Evolutionary conservation across 176 grass and related monocot genomes (phyloP).

Genomic region (Dactylis glomerata): DNA sequence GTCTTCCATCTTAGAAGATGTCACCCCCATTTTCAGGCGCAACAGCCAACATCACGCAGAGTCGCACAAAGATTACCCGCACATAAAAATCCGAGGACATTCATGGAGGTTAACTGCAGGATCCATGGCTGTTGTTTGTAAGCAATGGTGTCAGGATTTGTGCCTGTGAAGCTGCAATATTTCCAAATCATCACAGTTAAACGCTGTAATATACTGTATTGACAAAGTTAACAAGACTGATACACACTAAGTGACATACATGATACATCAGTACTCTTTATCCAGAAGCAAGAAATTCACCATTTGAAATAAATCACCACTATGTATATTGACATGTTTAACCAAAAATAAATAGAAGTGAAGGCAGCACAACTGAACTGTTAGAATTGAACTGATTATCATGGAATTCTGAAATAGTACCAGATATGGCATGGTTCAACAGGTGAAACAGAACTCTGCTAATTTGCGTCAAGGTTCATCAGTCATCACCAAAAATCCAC

Average conservation of each 20-base stretch:
- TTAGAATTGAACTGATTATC: background rate
- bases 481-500: background rate
- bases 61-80: background rate
- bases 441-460: background rate
- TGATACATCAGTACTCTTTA: background rate
- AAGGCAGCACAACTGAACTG: background rate
- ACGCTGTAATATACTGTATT: background rate
- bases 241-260: background rate
- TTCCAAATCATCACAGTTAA: background rate
- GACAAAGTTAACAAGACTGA: background rate
- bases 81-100: background rate
- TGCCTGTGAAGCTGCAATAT: background rate
- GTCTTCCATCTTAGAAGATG: constrained; percentile 2
- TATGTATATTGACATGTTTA: background rate
- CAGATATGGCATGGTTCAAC: background rate
- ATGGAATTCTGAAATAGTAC: background rate
- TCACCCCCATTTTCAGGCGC: background rate
- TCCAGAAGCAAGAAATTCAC: background rate
- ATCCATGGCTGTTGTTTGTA: background rate
- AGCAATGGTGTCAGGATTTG: background rate
- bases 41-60: background rate
- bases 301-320: background rate
- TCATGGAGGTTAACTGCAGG: background rate
- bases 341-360: background rate
- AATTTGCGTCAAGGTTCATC: background rate